Evolutionary conservation across 495 filamentous ascomycete species (phyloP).

Genomic region (Hypoxylon rickii): DNA sequence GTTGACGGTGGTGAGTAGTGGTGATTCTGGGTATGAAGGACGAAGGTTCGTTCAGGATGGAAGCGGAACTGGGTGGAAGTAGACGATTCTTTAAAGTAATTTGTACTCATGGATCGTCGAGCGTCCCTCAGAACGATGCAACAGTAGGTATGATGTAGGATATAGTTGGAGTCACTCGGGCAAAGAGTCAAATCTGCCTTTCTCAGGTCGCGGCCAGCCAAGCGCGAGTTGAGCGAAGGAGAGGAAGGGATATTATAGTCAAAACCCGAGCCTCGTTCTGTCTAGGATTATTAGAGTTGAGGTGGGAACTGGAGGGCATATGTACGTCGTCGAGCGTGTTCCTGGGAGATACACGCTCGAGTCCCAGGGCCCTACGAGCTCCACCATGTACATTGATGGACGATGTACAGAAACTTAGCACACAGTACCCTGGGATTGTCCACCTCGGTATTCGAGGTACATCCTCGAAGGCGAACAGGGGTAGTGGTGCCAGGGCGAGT

Average conservation of each 20-base stretch:
- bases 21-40: conserved; percentile 2
- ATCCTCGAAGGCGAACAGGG: conserved; percentile 26
- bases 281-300: conserved; percentile 21
- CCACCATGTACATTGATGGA: conserved; percentile 24
- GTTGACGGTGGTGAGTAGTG: conserved; percentile 6
- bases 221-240: conserved; percentile 31
- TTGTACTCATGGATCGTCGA: conserved; percentile 23
- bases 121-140: conserved; percentile 2
- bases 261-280: conserved; percentile 33
- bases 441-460: conserved; percentile 29
- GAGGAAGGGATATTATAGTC: conserved; percentile 38
- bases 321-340: conserved; percentile 32
- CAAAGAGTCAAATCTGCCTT: conserved; percentile 32
- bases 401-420: conserved; percentile 30
- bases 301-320: conserved; percentile 31
- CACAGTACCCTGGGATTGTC: conserved; percentile 19
- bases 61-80: conserved; percentile 20
- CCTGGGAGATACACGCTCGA: conserved; percentile 29
- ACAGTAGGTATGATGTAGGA: conserved; percentile 3
- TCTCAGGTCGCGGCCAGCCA: conserved; percentile 30
- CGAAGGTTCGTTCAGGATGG: conserved; percentile 8
- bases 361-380: conserved; percentile 27
- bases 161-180: conserved; percentile 8
- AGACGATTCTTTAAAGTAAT: conserved; percentile 27
- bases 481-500: conserved; percentile 20